Conservation (phyloP, 805 yeast species). For the Saccharomycopsis guyanensis region DNA sequence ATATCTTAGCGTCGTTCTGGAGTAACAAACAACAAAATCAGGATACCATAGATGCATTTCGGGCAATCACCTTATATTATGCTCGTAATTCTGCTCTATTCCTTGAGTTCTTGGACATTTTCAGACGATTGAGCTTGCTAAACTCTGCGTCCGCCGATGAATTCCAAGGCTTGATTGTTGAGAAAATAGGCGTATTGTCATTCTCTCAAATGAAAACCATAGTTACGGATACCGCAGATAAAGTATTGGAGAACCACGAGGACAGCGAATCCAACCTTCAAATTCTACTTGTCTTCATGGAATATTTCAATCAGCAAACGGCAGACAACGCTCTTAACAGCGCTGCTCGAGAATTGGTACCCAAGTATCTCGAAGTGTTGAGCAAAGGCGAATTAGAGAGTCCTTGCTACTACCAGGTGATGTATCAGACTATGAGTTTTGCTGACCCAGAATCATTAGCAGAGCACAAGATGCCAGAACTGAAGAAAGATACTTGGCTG, state of each 20-base stretch:
- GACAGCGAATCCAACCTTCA: background rate
- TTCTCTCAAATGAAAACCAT: conserved; percentile 2
- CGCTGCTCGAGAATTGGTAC: background rate
- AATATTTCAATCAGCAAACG: background rate
- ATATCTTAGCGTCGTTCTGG: background rate
- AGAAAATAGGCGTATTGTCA: conserved; percentile 5
- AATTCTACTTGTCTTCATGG: background rate
- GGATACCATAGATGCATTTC: background rate
- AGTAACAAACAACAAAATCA: background rate
- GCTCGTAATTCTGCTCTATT: background rate
- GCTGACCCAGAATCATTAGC: background rate
- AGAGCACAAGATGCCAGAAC: background rate
- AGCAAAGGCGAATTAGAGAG: background rate
- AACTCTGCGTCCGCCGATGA: background rate
- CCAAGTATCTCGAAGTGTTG: background rate
- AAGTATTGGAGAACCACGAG: background rate
- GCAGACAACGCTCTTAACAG: background rate
- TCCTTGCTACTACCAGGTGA: background rate
- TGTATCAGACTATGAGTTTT: background rate
- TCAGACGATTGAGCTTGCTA: background rate
- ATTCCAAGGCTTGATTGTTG: background rate
- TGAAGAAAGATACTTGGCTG: background rate
- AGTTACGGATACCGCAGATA: background rate
- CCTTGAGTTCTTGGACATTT: conserved; percentile 1
- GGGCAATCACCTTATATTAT: background rate